These are phyloP conservation scores for Cupressus sempervirens DNA, from an alignment of 75 land plant species.

Conservation along the genomic window DNA sequence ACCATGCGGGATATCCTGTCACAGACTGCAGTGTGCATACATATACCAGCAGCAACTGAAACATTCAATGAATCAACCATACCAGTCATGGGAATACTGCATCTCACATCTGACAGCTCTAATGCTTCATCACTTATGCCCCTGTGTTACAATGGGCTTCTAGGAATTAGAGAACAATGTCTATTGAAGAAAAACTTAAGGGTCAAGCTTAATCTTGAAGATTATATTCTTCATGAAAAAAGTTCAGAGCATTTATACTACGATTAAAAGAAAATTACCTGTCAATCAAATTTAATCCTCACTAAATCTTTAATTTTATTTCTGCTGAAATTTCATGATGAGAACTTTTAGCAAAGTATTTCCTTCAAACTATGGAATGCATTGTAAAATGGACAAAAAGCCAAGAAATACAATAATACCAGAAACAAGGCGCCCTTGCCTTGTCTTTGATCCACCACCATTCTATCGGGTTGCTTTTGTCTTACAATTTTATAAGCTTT, in stretches of 20 bases:
- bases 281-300: background rate
- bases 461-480: background rate
- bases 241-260: background rate
- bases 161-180: background rate
- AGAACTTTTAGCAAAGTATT: background rate
- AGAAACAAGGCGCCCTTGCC: background rate
- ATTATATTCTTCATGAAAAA: background rate
- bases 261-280: background rate
- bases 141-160: constrained; percentile 36
- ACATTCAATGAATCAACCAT: constrained; percentile 99
- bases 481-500: background rate
- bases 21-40: constrained; percentile 86
- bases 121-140: constrained; percentile 90
- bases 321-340: background rate
- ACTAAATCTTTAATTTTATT: background rate
- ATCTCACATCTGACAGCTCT: constrained; percentile 71
- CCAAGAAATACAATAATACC: background rate
- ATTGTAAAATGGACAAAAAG: background rate
- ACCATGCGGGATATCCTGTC: constrained; percentile 75
- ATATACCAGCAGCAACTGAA: constrained; percentile 95
- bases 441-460: background rate
- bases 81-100: constrained; percentile 95
- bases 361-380: background rate
- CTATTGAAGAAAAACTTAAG: background rate
- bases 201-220: background rate